Base-by-base conservation (phyloP, 495 filamentous ascomycete species). In the Talaromyces nanjingensis region DNA sequence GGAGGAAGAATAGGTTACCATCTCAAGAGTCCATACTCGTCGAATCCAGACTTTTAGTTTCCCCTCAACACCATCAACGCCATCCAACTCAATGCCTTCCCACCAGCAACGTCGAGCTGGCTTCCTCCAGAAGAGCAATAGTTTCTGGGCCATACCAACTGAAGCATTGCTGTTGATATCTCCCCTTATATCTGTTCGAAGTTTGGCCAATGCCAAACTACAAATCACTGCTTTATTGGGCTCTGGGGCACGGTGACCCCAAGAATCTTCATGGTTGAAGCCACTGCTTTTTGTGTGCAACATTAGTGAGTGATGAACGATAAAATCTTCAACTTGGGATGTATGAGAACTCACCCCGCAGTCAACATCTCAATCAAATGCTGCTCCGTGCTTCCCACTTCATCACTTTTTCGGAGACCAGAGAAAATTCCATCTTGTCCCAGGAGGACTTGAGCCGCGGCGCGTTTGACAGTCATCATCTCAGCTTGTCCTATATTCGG, bases 351-450 rank as follows among this genome's bases (percentile, higher is more conserved):
- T 75, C 79, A 98, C 93, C 93, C 94, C 69, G 94, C 94, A 24
- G 94, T 99, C 79, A 99, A 75, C 94, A 99, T 99, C 79, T 99
- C 94, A 71, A 99, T 98, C 56, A 99, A 79, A 79, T 99, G 94
- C 73, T 97, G 96, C 74, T 99, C 94, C 0, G 94, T 99, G 25
- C 94, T 97, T 7, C 94, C 94, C 16, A 89, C 84, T 76, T 98
- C 94, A 66, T 98, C 94, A 70, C 96, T 97, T 74, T 92, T 91
- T 72, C 92, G 88, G 55, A 99, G 74, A 0, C 94, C 94, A 8
- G 91, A 96, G 72, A 99, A 99, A 67, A 99, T 99, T 8, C 94
- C 96, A 68, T 96, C 87, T 72, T 99, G 94, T 72, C 85, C 85
- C 67, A 98, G 80, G 39, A 99, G 75, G 18, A 91, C 90, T 71